phyloP scores from a whole-genome alignment of 148 eudicot species.

The Rhododendron mucronatum region DNA sequence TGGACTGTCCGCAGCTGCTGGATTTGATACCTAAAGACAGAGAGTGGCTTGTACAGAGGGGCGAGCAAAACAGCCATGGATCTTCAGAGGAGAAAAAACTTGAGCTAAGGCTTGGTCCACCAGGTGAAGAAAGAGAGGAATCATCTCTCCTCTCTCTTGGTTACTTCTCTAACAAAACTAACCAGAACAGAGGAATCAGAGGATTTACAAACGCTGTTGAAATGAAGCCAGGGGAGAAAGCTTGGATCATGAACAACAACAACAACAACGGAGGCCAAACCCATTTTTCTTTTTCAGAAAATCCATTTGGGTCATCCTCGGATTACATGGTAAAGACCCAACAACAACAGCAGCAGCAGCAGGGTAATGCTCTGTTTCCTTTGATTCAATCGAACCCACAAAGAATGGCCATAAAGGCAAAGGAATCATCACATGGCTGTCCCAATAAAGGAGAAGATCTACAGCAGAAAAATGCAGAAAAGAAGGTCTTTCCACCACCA shows the following conservation, averaged over 20 bases:
- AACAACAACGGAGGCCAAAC: not conserved
- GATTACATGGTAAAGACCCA: not conserved
- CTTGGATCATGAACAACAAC: slow-evolving; percentile 1
- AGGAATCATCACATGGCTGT: slow-evolving; percentile 54
- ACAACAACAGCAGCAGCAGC: not conserved
- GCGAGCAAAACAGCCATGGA: slow-evolving; percentile 20
- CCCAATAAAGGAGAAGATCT: slow-evolving; percentile 29
- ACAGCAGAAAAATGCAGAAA: slow-evolving; percentile 25
- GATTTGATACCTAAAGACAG: slow-evolving; percentile 48
- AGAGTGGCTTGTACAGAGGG: slow-evolving; percentile 22
- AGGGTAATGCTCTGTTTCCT: not conserved
- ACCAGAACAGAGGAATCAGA: slow-evolving; percentile 7
- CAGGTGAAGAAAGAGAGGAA: slow-evolving; percentile 39
- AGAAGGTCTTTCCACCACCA: slow-evolving; percentile 51
- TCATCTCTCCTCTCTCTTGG: slow-evolving; percentile 32
- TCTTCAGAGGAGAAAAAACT: slow-evolving; percentile 57
- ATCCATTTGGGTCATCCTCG: slow-evolving; percentile 8
- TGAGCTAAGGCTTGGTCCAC: slow-evolving; percentile 76
- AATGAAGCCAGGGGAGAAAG: not conserved
- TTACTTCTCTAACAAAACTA: slow-evolving; percentile 7
- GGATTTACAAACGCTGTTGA: not conserved
- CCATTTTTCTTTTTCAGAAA: not conserved
- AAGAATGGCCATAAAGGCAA: slow-evolving; percentile 25
- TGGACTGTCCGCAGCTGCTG: slow-evolving; percentile 36
- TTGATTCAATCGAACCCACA: not conserved